These are phyloP conservation scores for Penicillium sp. DNA, from an alignment of 2,329 filamentous ascomycete genomes.

Conservation along the genomic window DNA sequence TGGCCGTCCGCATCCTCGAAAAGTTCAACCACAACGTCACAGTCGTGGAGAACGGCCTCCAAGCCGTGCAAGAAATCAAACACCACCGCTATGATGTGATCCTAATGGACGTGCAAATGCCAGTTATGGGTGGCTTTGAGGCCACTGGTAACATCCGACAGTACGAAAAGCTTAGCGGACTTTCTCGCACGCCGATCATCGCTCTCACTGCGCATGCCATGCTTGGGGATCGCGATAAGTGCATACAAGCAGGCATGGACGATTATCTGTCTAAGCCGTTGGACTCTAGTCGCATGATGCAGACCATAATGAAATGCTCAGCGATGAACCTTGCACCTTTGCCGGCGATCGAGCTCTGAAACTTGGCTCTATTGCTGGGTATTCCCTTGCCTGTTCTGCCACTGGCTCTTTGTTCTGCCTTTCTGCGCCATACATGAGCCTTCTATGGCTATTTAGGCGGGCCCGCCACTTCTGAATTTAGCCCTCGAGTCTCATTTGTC, in stretches of 20 bases:
- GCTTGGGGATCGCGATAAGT: conserved; percentile 93
- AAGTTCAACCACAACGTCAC: conserved; percentile 69
- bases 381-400: no score
- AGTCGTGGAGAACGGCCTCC: conserved; percentile 86
- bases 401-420: accelerated
- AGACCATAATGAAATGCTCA: conserved; percentile 23
- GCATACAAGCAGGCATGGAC: conserved; percentile 94
- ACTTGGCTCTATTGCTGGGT: background rate
- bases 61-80: conserved; percentile 66
- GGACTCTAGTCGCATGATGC: conserved; percentile 84
- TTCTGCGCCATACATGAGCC: no score
- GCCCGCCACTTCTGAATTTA: no score
- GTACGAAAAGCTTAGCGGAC: conserved; percentile 73
- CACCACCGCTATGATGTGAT: conserved; percentile 87
- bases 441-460: background rate
- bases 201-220: conserved; percentile 92
- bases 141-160: conserved; percentile 89
- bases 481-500: background rate
- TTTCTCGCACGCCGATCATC: conserved; percentile 83
- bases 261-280: conserved; percentile 92
- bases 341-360: conserved; percentile 3
- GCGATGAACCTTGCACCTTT: conserved; percentile 19
- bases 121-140: conserved; percentile 94
- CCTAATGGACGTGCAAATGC: conserved; percentile 97
- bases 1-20: conserved; percentile 91